Percentiles rank a stretch among this genome's conserved stretches.
phyloP scores from a whole-genome alignment of 371 early-diverging fungal genomes.

The Actinomucor elegans region DNA sequence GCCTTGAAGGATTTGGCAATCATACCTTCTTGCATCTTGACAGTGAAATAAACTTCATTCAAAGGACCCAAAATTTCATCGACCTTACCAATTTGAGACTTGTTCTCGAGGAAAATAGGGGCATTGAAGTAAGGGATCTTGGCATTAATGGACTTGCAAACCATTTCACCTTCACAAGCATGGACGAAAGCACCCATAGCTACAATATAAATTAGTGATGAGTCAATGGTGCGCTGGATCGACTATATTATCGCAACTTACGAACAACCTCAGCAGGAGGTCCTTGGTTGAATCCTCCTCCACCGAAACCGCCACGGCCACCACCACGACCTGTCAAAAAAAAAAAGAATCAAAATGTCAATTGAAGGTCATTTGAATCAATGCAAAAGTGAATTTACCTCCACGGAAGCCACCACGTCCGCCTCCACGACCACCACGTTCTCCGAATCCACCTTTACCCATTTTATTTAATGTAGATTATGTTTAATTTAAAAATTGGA shows the following conservation, averaged over 20 bases:
- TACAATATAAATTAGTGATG: constrained; percentile 34
- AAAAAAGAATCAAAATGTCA: constrained; percentile 3
- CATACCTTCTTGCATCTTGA: constrained; percentile 94
- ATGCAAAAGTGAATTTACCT: constrained; percentile 26
- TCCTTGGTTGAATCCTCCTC: constrained; percentile 63
- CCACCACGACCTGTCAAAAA: constrained; percentile 57
- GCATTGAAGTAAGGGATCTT: constrained; percentile 99
- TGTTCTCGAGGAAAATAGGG: constrained; percentile 95
- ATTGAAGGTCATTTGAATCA: no score
- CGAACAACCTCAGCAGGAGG: constrained; percentile 80
- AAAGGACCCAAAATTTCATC: constrained; percentile 99
- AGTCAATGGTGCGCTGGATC: neutral
- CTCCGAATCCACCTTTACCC: constrained; percentile 51
- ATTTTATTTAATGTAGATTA: constrained; percentile 17
- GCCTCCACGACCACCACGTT: constrained; percentile 37
- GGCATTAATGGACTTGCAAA: constrained; percentile 87
- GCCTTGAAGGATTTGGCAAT: constrained; percentile 89
- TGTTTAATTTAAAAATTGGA: neutral
- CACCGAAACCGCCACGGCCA: constrained; percentile 70
- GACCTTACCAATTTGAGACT: constrained; percentile 98
- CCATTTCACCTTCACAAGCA: constrained; percentile 96
- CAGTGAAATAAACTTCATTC: constrained; percentile 96
- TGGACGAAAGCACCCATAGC: constrained; percentile 95
- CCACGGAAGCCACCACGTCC: constrained; percentile 48
- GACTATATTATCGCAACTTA: constrained; percentile 28